Evolutionary conservation across 1,284 basidiomycete species (phyloP), one percentile per base, ranked within the genome.

Genomic region (Serendipita sp.): DNA sequence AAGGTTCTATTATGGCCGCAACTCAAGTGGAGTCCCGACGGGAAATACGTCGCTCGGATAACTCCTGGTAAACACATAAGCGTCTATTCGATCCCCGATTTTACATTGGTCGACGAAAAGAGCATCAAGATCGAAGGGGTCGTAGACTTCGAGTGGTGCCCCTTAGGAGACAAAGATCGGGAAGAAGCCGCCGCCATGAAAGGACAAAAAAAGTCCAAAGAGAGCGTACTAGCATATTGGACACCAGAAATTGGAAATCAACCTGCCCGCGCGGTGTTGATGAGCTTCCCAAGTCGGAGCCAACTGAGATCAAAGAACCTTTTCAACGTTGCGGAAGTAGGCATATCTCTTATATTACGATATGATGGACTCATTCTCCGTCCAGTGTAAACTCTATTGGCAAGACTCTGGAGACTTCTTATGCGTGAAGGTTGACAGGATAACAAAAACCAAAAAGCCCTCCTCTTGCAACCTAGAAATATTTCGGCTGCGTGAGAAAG

Each of bases 391-490:
- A 78, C 82, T 99, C 58, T 89, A 91, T 76, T 99, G 93, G 94
- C 96, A 99, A 77, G 96, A 95, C 71, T 91, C 96, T 73, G 96
- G 96, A 61, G 94, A 99, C 75, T 99, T 93, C 79, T 83, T 99
- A 30, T 99, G 96, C 71, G 96, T 99, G 75, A 98, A 97, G 77
- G 96, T 99, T 64, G 96, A 99, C 76, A 89, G 96, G 65, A 94
- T 98, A 74, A 98, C 95, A 53, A 99, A 99, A 79, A 96, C 93
- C 22, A 98, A 98, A 77, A 99, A 99, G 78, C 94, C 93, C 10
- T 93, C 92, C 63, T 99, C 94, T 79, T 96, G 94, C 77, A 99
- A 99, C 75, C 80, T 99, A 66, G 96, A 99, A 76, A 88, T 99
- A 67, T 99, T 99, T 82, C 85, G 94, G 64, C 85, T 98, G 65